These are phyloP conservation scores for Aspergillus haitiensis DNA, from an alignment of 495 filamentous ascomycete species.

Conservation along the genomic window DNA sequence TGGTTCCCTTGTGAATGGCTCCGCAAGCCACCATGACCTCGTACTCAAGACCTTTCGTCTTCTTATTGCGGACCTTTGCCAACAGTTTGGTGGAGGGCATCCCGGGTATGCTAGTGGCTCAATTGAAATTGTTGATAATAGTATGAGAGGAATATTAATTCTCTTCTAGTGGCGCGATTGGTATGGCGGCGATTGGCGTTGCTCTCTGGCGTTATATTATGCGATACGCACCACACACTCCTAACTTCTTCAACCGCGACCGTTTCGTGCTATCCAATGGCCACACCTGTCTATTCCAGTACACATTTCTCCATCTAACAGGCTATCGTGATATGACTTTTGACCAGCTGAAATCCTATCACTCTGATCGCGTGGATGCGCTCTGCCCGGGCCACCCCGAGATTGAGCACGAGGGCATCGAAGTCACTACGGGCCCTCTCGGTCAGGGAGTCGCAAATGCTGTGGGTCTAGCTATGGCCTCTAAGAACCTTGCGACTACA, in stretches of 20 bases:
- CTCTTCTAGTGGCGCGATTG: constrained; percentile 46
- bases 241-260: constrained; percentile 53
- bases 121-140: not conserved
- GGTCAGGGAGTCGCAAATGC: constrained; percentile 62
- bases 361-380: constrained; percentile 51
- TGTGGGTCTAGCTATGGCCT: constrained; percentile 59
- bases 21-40: constrained; percentile 39
- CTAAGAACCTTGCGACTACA: constrained; percentile 54
- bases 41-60: constrained; percentile 54
- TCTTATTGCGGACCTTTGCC: constrained; percentile 59
- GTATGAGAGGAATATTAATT: constrained; percentile 7
- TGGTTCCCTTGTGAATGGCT: constrained; percentile 28
- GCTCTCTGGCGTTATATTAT: constrained; percentile 54
- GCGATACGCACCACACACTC: constrained; percentile 49
- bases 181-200: constrained; percentile 57
- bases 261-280: constrained; percentile 58
- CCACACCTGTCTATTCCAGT: constrained; percentile 63
- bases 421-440: constrained; percentile 62
- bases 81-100: constrained; percentile 60
- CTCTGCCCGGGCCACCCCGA: constrained; percentile 62
- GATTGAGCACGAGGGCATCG: constrained; percentile 60
- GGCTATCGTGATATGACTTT: constrained; percentile 61
- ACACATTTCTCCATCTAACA: constrained; percentile 56
- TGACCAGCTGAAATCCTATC: constrained; percentile 61
- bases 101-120: constrained; percentile 44